Conservation (phyloP, 306 rosid species). For the Cotoneaster glaucophyllus region DNA sequence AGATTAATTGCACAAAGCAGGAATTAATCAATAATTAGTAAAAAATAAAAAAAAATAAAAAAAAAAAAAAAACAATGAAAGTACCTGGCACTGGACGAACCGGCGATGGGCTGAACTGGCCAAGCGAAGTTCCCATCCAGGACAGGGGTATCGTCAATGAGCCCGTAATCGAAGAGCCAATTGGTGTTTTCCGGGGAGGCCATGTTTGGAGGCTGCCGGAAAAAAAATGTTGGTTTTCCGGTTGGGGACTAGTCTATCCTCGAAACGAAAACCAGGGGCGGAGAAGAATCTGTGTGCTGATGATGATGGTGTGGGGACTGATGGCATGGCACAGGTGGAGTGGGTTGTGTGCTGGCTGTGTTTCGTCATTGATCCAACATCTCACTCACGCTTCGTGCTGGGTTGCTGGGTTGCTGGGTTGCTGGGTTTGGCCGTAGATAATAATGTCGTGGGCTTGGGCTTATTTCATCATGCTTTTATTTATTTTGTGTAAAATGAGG, state of each 20-base stretch:
- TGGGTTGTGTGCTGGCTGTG: background rate
- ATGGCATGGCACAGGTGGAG: conserved; percentile 13
- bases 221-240: conserved; percentile 2
- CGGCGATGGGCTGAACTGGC: conserved; percentile 49
- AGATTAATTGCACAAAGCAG: background rate
- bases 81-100: conserved; percentile 50
- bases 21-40: background rate
- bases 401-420: background rate
- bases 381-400: background rate
- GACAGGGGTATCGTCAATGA: conserved; percentile 74
- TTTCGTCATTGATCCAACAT: conserved; percentile 7
- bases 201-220: conserved; percentile 41
- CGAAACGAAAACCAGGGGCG: conserved; percentile 21
- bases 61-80: background rate
- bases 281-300: conserved; percentile 7
- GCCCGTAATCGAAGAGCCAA: conserved; percentile 73
- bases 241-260: conserved; percentile 3
- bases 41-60: background rate
- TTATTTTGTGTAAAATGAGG: background rate
- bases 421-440: too few species aligned
- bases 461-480: background rate
- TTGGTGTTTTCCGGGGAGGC: conserved; percentile 84
- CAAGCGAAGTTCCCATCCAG: conserved; percentile 61
- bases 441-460: too few species aligned
- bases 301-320: background rate